Percentiles rank a stretch among this genome's conserved stretches.
Conservation (phyloP, 192 early-diverging fungal species). For the Gaertneriomyces sp. region DNA sequence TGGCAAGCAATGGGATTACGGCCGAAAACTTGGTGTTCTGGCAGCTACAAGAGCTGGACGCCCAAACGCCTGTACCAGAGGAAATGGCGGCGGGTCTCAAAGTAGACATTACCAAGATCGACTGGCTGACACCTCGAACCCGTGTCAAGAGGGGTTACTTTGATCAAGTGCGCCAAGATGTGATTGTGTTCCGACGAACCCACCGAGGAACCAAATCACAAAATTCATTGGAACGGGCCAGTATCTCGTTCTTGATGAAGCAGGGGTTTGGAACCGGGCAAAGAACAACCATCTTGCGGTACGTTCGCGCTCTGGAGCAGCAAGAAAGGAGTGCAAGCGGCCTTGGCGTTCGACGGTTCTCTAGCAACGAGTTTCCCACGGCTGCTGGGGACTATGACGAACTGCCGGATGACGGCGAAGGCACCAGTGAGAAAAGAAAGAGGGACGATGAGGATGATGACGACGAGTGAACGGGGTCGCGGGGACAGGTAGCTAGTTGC, state of each 20-base stretch:
- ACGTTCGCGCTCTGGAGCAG: neutral
- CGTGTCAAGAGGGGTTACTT: neutral
- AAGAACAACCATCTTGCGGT: neutral
- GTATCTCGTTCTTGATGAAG: neutral
- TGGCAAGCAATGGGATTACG: neutral
- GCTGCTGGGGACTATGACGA: too few relatives aligned
- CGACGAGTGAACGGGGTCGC: too few relatives aligned
- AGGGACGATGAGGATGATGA: too few relatives aligned
- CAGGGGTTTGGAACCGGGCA: neutral
- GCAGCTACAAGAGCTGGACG: neutral
- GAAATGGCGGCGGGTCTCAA: neutral
- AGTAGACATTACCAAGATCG: neutral
- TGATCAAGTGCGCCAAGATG: neutral
- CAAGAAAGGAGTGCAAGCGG: neutral
- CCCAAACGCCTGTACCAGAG: neutral
- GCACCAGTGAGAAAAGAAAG: too few relatives aligned
- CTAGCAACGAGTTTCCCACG: too few relatives aligned
- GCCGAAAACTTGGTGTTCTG: neutral
- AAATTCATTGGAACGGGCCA: neutral
- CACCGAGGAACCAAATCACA: neutral
- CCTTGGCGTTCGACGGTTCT: neutral
- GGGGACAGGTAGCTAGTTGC: too few relatives aligned
- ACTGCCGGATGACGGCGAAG: too few relatives aligned
- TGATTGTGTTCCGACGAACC: neutral
- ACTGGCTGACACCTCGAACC: neutral